phyloP scores from a whole-genome alignment of 2,329 filamentous ascomycete species.

The Ophiostoma piceae region DNA sequence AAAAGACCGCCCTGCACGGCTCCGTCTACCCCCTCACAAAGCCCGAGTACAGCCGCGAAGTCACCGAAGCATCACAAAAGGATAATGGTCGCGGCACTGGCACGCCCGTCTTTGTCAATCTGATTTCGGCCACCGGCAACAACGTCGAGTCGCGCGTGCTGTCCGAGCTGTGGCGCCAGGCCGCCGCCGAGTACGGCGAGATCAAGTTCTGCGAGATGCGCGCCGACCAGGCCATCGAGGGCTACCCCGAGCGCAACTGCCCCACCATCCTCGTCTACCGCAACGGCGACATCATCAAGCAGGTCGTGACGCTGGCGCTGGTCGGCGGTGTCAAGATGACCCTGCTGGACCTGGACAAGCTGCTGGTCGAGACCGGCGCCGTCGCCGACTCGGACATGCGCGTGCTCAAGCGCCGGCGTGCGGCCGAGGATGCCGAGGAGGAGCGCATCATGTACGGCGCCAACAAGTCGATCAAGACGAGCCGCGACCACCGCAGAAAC shows the following conservation, averaged over 20 bases:
- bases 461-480: constrained; percentile 32
- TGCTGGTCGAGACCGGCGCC: constrained; percentile 78
- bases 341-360: constrained; percentile 69
- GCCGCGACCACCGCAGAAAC: constrained; percentile 24
- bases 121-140: constrained; percentile 70
- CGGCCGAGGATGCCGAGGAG: constrained; percentile 57
- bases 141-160: constrained; percentile 83
- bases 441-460: constrained; percentile 49
- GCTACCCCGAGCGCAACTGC: constrained; percentile 90
- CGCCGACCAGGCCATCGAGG: constrained; percentile 88
- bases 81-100: too few species aligned
- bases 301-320: constrained; percentile 82
- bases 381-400: constrained; percentile 73
- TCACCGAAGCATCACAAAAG: constrained; percentile 76
- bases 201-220: constrained; percentile 97
- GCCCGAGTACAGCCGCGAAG: constrained; percentile 83
- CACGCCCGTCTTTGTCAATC: constrained; percentile 63
- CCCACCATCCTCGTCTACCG: constrained; percentile 90
- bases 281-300: constrained; percentile 85
- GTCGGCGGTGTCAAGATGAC: constrained; percentile 67
- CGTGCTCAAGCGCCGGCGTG: constrained; percentile 57
- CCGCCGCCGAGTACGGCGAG: constrained; percentile 81
- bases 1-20: constrained; percentile 75
- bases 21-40: constrained; percentile 92
- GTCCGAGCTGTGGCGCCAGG: constrained; percentile 77